These are phyloP conservation scores for Colletotrichum sp. DNA, from an alignment of 2,329 filamentous ascomycete genomes.

Conservation along the genomic window DNA sequence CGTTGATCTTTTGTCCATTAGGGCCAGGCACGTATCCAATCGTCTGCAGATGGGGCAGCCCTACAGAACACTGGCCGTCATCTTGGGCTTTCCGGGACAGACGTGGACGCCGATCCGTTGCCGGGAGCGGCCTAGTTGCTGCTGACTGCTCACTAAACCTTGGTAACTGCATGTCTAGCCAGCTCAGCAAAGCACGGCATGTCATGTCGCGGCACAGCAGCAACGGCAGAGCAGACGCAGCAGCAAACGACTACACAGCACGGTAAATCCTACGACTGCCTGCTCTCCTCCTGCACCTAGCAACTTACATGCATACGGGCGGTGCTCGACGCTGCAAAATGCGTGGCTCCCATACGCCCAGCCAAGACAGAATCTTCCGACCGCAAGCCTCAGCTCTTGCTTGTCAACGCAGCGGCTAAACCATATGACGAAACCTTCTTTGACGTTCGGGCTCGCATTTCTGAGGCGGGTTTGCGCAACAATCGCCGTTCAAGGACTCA, in stretches of 20 bases:
- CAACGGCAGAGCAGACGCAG: neutral
- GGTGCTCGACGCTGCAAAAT: neutral
- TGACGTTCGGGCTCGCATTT: neutral
- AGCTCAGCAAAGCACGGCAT: conserved; percentile 4
- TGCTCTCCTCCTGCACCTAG: neutral
- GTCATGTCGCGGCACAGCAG: neutral
- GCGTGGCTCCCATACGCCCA: neutral
- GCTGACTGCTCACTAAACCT: neutral
- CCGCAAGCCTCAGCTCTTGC: neutral
- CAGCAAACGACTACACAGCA: neutral
- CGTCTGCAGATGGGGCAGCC: neutral
- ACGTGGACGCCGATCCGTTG: neutral
- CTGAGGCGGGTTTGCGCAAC: neutral
- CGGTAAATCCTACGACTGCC: neutral
- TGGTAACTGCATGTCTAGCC: neutral
- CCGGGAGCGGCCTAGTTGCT: neutral
- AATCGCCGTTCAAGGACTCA: neutral
- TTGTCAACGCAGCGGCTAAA: neutral
- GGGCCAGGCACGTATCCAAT: neutral
- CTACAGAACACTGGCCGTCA: neutral
- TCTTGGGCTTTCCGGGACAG: neutral
- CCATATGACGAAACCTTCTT: neutral
- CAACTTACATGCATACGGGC: neutral
- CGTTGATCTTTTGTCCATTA: neutral
- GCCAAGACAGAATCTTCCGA: conserved; percentile 2